A percentile compares a stretch with the other conserved stretches of the same genome.
phyloP scores from a whole-genome alignment of 805 yeast genomes.

The Limtongia smithiae region DNA sequence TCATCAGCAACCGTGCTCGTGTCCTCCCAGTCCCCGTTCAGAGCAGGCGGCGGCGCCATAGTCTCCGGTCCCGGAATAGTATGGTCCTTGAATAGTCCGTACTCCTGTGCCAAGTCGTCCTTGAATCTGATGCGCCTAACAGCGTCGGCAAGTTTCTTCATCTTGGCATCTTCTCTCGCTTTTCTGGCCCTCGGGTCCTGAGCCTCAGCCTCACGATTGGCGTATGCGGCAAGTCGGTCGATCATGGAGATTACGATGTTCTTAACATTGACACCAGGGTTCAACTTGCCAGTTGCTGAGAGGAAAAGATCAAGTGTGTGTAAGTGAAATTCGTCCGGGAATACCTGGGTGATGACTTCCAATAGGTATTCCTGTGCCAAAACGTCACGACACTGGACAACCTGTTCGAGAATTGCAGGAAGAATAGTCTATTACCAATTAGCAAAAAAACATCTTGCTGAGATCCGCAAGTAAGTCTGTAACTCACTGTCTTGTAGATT shows the following conservation, averaged over 20 bases:
- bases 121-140: constrained; percentile 27
- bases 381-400: constrained; percentile 85
- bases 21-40: constrained; percentile 29
- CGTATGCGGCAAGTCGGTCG: constrained; percentile 58
- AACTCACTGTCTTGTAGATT: constrained; percentile 36
- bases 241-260: constrained; percentile 67
- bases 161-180: constrained; percentile 21
- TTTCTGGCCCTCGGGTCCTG: constrained; percentile 29
- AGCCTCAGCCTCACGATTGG: constrained; percentile 41
- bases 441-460: too few species aligned
- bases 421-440: constrained; percentile 56
- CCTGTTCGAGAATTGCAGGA: constrained; percentile 82
- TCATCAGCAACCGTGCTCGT: constrained; percentile 8
- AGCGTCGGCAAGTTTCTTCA: constrained; percentile 26
- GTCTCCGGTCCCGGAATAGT: constrained; percentile 21
- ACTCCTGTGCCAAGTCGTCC: constrained; percentile 26
- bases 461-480: too few species aligned
- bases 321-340: constrained; percentile 89
- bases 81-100: constrained; percentile 25
- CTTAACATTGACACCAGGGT: constrained; percentile 65
- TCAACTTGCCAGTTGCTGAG: constrained; percentile 60
- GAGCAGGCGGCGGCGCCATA: constrained; percentile 21
- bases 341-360: constrained; percentile 89
- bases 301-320: constrained; percentile 66
- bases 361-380: constrained; percentile 88